Evolutionary conservation across 495 filamentous ascomycete species (phyloP).

Genomic region (Chaetomidium leptoderma): DNA sequence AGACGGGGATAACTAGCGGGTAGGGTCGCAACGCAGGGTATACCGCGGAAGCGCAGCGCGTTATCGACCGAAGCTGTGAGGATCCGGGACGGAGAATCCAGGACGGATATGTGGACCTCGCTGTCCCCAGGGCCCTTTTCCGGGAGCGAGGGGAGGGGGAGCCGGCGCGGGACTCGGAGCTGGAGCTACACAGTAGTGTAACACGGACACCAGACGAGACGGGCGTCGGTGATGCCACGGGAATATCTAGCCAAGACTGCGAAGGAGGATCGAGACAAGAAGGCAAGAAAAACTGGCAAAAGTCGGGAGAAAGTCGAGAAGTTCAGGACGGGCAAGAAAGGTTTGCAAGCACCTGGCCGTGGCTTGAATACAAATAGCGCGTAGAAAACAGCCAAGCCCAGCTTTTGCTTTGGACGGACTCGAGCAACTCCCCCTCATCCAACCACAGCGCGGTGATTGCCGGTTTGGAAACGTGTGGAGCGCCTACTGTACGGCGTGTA

Average conservation of each 20-base stretch:
- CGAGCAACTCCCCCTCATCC: background rate
- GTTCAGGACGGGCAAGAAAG: background rate
- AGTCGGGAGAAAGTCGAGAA: background rate
- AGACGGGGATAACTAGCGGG: background rate
- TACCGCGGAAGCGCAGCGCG: background rate
- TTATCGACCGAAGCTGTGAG: background rate
- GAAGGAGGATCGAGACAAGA: background rate
- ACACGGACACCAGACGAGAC: background rate
- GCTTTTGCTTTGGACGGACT: background rate
- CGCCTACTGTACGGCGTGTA: background rate
- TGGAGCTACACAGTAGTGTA: too few relatives aligned
- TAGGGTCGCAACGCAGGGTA: background rate
- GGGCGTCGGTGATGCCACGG: background rate
- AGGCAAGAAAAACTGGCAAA: background rate
- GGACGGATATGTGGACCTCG: constrained; percentile 8
- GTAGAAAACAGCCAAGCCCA: background rate
- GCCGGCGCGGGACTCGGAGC: constrained; percentile 2
- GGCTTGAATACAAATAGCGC: background rate
- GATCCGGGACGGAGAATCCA: constrained; percentile 2
- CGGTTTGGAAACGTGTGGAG: constrained; percentile 8
- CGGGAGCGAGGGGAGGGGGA: constrained; percentile 4
- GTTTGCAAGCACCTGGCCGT: background rate
- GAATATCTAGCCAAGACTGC: background rate
- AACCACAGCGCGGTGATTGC: constrained; percentile 11
- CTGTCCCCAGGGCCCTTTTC: background rate